A percentile compares a stretch with the other conserved stretches of the same genome.
phyloP scores from a whole-genome alignment of 345 rosid genomes.

The Leavenworthia alabamica region DNA sequence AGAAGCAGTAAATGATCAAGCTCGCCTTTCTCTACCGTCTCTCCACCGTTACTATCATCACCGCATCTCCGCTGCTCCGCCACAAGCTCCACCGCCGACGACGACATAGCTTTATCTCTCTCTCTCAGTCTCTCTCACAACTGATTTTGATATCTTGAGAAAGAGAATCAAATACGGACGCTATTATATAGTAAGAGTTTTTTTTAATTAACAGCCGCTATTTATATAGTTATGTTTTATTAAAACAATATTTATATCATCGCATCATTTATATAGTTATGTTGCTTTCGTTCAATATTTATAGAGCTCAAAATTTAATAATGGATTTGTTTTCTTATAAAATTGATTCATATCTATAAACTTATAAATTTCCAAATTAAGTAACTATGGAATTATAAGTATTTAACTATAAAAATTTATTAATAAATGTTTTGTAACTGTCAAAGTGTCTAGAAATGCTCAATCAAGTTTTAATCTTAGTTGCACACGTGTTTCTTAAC shows the following conservation, averaged over 20 bases:
- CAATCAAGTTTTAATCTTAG: background rate
- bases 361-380: background rate
- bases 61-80: slow-evolving; percentile 26
- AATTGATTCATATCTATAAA: background rate
- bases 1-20: slow-evolving; percentile 32
- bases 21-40: slow-evolving; percentile 25
- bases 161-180: background rate
- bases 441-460: background rate
- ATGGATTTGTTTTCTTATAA: background rate
- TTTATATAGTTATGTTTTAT: background rate
- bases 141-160: background rate
- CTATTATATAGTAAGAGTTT: background rate
- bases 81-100: slow-evolving; percentile 37
- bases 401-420: background rate
- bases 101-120: slow-evolving; percentile 22
- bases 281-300: background rate
- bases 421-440: background rate
- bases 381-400: background rate
- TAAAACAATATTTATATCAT: too few species aligned
- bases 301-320: background rate
- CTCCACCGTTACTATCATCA: slow-evolving; percentile 21
- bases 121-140: background rate
- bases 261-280: background rate
- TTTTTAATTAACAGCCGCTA: background rate
- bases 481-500: background rate